Evolutionary conservation across 2,329 filamentous ascomycete genomes (phyloP).

Genomic region (Colletotrichum filicis): DNA sequence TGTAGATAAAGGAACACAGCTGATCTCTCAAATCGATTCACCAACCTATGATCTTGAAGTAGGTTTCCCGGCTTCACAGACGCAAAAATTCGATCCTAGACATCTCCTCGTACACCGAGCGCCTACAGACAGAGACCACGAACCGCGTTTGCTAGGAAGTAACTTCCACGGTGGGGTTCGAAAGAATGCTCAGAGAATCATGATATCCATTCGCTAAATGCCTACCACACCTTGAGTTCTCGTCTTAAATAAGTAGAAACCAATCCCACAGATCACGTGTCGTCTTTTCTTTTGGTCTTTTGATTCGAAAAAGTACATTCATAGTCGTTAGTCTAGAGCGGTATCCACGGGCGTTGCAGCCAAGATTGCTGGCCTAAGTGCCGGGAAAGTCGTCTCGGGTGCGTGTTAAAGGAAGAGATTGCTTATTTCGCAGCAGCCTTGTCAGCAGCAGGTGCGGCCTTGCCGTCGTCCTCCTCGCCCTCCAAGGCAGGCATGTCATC

Average conservation of each 20-base stretch:
- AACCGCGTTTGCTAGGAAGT: neutral
- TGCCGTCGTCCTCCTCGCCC: slow-evolving; percentile 59
- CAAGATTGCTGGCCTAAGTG: neutral
- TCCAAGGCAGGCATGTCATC: slow-evolving; percentile 90
- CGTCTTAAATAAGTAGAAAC: neutral
- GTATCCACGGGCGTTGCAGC: slow-evolving; percentile 1
- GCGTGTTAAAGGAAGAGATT: neutral
- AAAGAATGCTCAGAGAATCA: neutral
- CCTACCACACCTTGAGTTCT: neutral
- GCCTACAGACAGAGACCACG: neutral
- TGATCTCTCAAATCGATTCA: neutral
- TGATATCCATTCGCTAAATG: slow-evolving; percentile 12
- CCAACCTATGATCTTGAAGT: neutral
- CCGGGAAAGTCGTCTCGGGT: slow-evolving; percentile 14
- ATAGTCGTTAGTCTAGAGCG: slow-evolving; percentile 35
- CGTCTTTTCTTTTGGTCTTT: slow-evolving; percentile 22
- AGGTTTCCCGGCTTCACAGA: too few relatives aligned
- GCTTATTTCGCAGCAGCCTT: slow-evolving; percentile 33
- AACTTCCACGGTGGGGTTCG: neutral
- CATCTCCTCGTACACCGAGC: neutral
- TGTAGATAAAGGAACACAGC: too few relatives aligned
- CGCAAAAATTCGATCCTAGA: too few relatives aligned
- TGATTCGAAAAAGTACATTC: slow-evolving; percentile 31
- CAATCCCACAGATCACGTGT: slow-evolving; percentile 7
- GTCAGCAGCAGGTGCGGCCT: slow-evolving; percentile 17